Evolutionary conservation across 2,329 filamentous ascomycete species (phyloP), one percentile per base, ranked within the genome.

Genomic region (Phialemonium atrogriseum): DNA sequence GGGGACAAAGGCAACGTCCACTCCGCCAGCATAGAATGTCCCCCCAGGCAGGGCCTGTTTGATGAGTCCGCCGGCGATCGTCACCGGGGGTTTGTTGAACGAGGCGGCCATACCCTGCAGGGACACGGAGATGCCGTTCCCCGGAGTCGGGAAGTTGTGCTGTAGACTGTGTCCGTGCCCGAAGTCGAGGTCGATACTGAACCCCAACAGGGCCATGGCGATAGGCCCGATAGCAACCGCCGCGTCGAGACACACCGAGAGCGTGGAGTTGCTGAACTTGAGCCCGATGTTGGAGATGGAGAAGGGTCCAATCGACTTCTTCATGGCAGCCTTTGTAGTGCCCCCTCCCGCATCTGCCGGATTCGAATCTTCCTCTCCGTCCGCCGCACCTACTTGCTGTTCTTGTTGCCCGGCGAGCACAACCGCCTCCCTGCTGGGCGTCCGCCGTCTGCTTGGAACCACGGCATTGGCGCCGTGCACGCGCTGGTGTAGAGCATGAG

Each of bases 61-160:
- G 23, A 62, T 30, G 26, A 62, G 49, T 6, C 54, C 30, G 2
- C 60, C 62, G 1, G 50, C 49, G 8, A 64, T 47, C 3, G 40
- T 40, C 2, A 62, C 10, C 1, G 60, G 62, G 2, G 50, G 45
- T 32, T 44, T 34, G 2, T 62, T 46, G 29, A 58, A 60, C 0
- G 43, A 35, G 1, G 48, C 49, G 1, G 48, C 42, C 0, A 64
- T 34, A 0, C 60, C 61, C 0, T 49, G 22, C 5, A 62, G 34
- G 17, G 24, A 37, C 13, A 50, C 32, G 17, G n/a, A 28, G 18
- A 46, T 7, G 36, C 8, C 17, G 11, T 19, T 27, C n/a, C n/a
- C n/a, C 18, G 7, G 37, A 25, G 12, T 43, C 38, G 9, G 22
- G 28, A 30, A 7, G 11, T 21, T 3, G 27, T 14, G 20, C 5